Conservation (phyloP, 2,329 filamentous ascomycete species). For the Colletotrichum somersetense region DNA sequence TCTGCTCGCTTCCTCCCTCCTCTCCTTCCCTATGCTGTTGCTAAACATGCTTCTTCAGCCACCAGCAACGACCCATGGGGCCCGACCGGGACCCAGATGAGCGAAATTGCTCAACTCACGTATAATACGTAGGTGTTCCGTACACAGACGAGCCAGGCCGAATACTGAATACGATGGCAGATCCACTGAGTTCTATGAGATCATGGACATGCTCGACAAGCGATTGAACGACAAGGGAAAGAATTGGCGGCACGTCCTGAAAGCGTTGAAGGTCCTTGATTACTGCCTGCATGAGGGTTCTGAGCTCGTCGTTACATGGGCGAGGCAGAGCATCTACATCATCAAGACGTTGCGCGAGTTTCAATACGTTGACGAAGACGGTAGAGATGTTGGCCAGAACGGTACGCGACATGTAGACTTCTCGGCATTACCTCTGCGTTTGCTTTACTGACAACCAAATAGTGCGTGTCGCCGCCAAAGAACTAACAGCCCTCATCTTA, state of each 20-base stretch:
- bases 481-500: slow-evolving; percentile 89
- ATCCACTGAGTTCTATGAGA: slow-evolving; percentile 97
- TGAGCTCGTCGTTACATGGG: slow-evolving; percentile 97
- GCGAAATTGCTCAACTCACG: slow-evolving; percentile 96
- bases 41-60: slow-evolving; percentile 68
- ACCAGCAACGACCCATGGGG: slow-evolving; percentile 99
- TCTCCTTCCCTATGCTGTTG: slow-evolving; percentile 6
- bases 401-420: slow-evolving; percentile 66
- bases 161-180: slow-evolving; percentile 58
- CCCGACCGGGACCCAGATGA: slow-evolving; percentile 97
- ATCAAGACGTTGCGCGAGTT: slow-evolving; percentile 99
- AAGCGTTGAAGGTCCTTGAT: slow-evolving; percentile 96
- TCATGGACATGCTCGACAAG: slow-evolving; percentile 99
- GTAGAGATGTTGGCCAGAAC: slow-evolving; percentile 94
- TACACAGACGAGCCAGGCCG: background rate
- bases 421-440: too few relatives aligned
- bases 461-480: slow-evolving; percentile 97
- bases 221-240: slow-evolving; percentile 99
- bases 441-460: slow-evolving; percentile 47
- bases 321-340: slow-evolving; percentile 97
- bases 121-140: slow-evolving; percentile 87
- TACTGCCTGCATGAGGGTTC: slow-evolving; percentile 98
- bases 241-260: slow-evolving; percentile 98
- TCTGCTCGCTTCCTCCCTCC: background rate
- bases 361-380: slow-evolving; percentile 95